Base-by-base conservation (phyloP, 2,329 filamentous ascomycete species). In the Cladophialophora yegresii region DNA sequence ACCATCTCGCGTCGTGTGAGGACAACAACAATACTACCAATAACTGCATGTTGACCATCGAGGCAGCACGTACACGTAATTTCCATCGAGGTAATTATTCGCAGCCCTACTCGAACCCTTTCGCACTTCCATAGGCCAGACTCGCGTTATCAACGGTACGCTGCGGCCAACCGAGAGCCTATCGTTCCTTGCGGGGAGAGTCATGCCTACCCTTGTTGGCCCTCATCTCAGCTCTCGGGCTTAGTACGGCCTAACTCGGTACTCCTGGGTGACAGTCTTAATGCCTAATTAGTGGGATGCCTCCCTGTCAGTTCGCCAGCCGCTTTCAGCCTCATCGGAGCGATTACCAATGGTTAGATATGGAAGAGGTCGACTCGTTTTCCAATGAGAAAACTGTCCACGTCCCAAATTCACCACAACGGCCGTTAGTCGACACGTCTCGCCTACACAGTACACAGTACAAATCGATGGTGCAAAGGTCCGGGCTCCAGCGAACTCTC, bases 181-280 rank as follows among this genome's bases (percentile, higher is more conserved):
- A 61, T 64, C 62, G 57, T 36, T 65, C 63, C 63, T 65, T 65
- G 63, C 58, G 56, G 55, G 61, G 51, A 61, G 22, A 43, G 53
- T 51, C 51, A 62, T 49, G 53, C 43, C 28, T 45, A 50, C 59
- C 58, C 58, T 40, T 61, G 50, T n/a, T 57, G 33, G 23, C 61
- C 54, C 57, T 33, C 60, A 54, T 32, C 59, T 64, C 58, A 40
- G 13, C 55, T 40, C 33, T 50, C 33, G 30, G 51, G n/a, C 45
- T 43, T 51, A 8, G 58, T 43, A 54, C 32, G 8, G 58, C 49
- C 53, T 55, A 60, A 28, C 26, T n/a, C 26, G 26, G 26, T 3
- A 28, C 26, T 54, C 65, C 62, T 43, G 58, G 65, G 54, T 26
- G 10, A 47, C 16, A 58, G 30, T 30, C 47, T 30, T 28, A 43